phyloP scores from a whole-genome alignment of 2,329 filamentous ascomycete species.

The Aspergillus neoniger region DNA sequence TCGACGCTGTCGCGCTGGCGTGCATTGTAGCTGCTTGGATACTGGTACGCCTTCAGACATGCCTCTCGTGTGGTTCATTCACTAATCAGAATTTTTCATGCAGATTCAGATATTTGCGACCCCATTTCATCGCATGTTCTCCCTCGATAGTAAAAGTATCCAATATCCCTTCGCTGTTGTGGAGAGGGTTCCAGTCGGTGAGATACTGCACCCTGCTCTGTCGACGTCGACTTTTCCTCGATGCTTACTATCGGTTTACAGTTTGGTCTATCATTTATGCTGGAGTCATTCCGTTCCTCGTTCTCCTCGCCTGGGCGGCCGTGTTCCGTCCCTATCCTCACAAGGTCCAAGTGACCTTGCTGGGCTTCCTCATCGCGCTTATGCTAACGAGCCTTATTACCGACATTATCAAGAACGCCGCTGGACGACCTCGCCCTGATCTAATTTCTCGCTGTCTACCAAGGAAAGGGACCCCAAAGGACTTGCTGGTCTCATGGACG shows the following conservation, averaged over 20 bases:
- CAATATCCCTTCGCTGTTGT: slow-evolving; percentile 81
- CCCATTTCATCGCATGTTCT: slow-evolving; percentile 95
- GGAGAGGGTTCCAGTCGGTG: slow-evolving; percentile 79
- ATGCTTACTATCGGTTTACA: slow-evolving; percentile 17
- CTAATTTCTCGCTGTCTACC: slow-evolving; percentile 86
- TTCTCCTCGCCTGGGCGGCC: slow-evolving; percentile 68
- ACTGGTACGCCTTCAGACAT: slow-evolving; percentile 26
- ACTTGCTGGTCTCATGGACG: slow-evolving; percentile 53
- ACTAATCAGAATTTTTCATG: not conserved
- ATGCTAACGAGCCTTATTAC: slow-evolving; percentile 80
- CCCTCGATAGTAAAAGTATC: slow-evolving; percentile 78
- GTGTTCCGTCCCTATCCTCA: slow-evolving; percentile 65
- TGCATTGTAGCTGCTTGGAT: slow-evolving; percentile 67
- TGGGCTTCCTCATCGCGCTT: slow-evolving; percentile 77
- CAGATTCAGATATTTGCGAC: slow-evolving; percentile 69
- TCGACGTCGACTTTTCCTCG: not conserved
- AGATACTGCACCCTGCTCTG: slow-evolving; percentile 33
- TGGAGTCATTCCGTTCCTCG: slow-evolving; percentile 66
- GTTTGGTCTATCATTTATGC: slow-evolving; percentile 78
- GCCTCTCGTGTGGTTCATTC: not conserved
- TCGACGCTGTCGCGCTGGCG: slow-evolving; percentile 80
- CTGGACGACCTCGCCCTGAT: slow-evolving; percentile 82
- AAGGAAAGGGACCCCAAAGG: slow-evolving; percentile 55
- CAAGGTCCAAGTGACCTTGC: slow-evolving; percentile 81
- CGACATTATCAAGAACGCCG: slow-evolving; percentile 86